phyloP scores from a whole-genome alignment of 1,284 basidiomycete genomes.

The Sporisorium sorghi region DNA sequence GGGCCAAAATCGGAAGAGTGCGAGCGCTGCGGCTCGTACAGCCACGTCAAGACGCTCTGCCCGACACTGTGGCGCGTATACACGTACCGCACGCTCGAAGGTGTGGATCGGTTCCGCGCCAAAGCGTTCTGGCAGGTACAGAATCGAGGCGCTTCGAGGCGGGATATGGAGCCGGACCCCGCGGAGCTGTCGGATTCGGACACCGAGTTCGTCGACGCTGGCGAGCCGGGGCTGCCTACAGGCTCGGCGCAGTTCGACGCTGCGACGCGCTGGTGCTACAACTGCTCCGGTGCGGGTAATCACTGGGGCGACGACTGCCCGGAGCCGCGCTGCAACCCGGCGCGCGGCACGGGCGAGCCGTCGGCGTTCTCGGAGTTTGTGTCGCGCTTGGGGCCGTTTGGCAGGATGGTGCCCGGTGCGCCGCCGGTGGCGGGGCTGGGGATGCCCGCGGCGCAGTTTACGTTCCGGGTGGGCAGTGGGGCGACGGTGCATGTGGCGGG shows the following conservation, averaged over 20 bases:
- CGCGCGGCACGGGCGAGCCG: conserved; percentile 73
- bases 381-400: conserved; percentile 80
- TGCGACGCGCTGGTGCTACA: conserved; percentile 84
- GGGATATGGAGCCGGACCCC: conserved; percentile 28
- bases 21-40: conserved; percentile 78
- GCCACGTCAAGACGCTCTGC: conserved; percentile 82
- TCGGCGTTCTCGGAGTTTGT: conserved; percentile 83
- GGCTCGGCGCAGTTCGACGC: conserved; percentile 37
- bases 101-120: conserved; percentile 69
- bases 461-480: conserved; percentile 40
- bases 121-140: conserved; percentile 30
- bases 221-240: conserved; percentile 25
- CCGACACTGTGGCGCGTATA: conserved; percentile 89
- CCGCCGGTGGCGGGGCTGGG: conserved; percentile 32
- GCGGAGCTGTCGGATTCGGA: conserved; percentile 36
- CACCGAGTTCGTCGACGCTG: conserved; percentile 26
- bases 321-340: conserved; percentile 72
- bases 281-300: conserved; percentile 78
- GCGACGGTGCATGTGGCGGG: conserved; percentile 46
- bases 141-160: conserved; percentile 19
- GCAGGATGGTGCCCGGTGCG: conserved; percentile 67
- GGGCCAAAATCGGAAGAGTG: conserved; percentile 72
- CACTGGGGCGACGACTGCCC: conserved; percentile 90
- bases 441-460: conserved; percentile 44
- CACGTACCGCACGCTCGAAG: conserved; percentile 77